These are phyloP conservation scores for Hansfordia pulvinata DNA, from an alignment of 2,329 filamentous ascomycete species.

Conservation along the genomic window DNA sequence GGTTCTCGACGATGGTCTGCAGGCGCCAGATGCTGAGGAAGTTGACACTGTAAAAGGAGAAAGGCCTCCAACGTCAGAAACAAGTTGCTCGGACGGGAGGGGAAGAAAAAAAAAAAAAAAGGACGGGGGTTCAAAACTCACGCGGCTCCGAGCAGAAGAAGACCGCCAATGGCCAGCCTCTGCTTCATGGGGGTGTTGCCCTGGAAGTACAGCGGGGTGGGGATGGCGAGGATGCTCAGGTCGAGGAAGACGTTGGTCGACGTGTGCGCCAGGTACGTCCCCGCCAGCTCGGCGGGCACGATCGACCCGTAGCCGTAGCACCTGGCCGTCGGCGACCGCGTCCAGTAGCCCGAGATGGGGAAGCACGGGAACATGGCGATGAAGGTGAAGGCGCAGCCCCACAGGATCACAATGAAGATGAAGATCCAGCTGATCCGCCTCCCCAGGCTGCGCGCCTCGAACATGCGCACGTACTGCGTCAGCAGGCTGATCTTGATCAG, in stretches of 20 bases:
- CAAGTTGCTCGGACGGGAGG: too few relatives aligned
- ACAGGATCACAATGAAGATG: slow-evolving; percentile 7
- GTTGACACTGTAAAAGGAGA: slow-evolving; percentile 14
- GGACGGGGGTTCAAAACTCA: too few relatives aligned
- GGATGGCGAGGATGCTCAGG: not conserved
- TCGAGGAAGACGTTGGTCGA: not conserved
- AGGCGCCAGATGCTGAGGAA: slow-evolving; percentile 18
- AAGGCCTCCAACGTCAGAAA: too few relatives aligned
- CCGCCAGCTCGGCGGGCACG: not conserved
- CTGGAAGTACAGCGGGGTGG: not conserved
- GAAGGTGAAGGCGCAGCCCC: slow-evolving; percentile 16
- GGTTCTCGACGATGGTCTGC: slow-evolving; percentile 12
- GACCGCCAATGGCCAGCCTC: not conserved
- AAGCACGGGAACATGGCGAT: slow-evolving; percentile 18
- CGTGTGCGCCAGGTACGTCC: not conserved
- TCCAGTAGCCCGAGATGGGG: slow-evolving; percentile 17
- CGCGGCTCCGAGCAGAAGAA: too few relatives aligned
- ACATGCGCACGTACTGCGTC: slow-evolving; percentile 21
- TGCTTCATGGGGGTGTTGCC: slow-evolving; percentile 1
- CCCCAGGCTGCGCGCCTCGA: slow-evolving; percentile 7
- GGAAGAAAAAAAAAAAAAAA: too few relatives aligned
- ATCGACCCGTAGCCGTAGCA: slow-evolving; percentile 15
- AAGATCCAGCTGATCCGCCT: slow-evolving; percentile 11
- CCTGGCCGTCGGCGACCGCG: slow-evolving; percentile 6
- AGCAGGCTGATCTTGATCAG: slow-evolving; percentile 23